Conservation (phyloP, 2,329 filamentous ascomycete genomes). For the Chrysoporthe austroafricana region DNA sequence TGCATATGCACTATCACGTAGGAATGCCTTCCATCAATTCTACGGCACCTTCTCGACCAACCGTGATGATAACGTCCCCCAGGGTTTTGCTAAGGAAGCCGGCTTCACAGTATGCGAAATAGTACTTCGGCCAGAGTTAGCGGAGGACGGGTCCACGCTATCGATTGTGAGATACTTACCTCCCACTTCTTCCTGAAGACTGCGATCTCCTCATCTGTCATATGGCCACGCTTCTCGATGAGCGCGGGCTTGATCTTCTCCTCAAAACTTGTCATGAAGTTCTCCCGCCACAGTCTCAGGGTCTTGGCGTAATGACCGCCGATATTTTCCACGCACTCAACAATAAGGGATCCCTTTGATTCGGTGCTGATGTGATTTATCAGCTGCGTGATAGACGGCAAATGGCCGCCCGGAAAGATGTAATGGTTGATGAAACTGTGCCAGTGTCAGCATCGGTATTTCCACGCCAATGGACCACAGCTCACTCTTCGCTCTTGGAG, state of each 20-base stretch:
- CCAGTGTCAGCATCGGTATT: slow-evolving; percentile 19
- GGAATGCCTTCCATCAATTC: slow-evolving; percentile 74
- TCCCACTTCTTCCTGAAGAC: slow-evolving; percentile 75
- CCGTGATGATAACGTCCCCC: slow-evolving; percentile 73
- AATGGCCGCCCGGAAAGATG: slow-evolving; percentile 78
- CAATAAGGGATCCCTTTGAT: slow-evolving; percentile 64
- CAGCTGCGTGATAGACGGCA: slow-evolving; percentile 62
- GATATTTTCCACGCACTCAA: slow-evolving; percentile 72
- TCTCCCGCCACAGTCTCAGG: slow-evolving; percentile 68
- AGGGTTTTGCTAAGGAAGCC: slow-evolving; percentile 74
- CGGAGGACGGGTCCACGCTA: background rate
- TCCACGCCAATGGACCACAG: background rate
- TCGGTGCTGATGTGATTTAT: slow-evolving; percentile 63
- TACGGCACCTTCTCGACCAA: slow-evolving; percentile 65
- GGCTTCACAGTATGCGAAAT: slow-evolving; percentile 76
- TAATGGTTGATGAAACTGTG: slow-evolving; percentile 72
- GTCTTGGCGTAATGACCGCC: slow-evolving; percentile 75
- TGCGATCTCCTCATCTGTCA: slow-evolving; percentile 65
- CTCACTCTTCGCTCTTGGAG: slow-evolving; percentile 65
- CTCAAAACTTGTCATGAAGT: slow-evolving; percentile 67
- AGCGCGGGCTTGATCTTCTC: slow-evolving; percentile 63
- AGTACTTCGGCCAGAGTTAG: slow-evolving; percentile 55
- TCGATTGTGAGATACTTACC: slow-evolving; percentile 43
- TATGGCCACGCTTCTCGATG: slow-evolving; percentile 58
- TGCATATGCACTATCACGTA: slow-evolving; percentile 43